Evolutionary conservation across 2,329 filamentous ascomycete species (phyloP).

Genomic region (Ilyonectria robusta): DNA sequence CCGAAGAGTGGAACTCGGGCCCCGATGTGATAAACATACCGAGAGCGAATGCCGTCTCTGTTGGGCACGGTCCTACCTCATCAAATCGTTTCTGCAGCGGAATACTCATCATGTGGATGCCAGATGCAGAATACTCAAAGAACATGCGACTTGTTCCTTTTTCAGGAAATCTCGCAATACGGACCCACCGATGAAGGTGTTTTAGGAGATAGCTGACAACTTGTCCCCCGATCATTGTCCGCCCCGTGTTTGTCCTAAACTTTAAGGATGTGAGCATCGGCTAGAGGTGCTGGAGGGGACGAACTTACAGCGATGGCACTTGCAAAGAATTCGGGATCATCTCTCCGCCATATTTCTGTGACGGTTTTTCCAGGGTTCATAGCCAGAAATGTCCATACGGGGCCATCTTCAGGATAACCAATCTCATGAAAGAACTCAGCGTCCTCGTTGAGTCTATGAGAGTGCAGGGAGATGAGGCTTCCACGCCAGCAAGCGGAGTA

Average conservation of each 20-base stretch:
- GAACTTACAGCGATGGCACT: slow-evolving; percentile 26
- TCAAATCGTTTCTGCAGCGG: not conserved
- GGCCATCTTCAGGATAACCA: not conserved
- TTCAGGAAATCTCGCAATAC: not conserved
- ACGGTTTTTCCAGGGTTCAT: slow-evolving; percentile 22
- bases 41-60: not conserved
- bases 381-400: slow-evolving; percentile 25
- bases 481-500: slow-evolving; percentile 33
- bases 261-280: not conserved
- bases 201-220: not conserved
- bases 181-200: not conserved
- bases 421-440: slow-evolving; percentile 24
- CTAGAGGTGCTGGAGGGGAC: not conserved
- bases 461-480: slow-evolving; percentile 13
- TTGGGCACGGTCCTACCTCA: not conserved
- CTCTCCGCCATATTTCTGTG: slow-evolving; percentile 32
- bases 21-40: not conserved
- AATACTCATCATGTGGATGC: not conserved
- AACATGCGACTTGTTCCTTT: not conserved
- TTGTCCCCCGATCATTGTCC: not conserved
- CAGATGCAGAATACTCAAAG: not conserved
- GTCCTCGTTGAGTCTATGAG: slow-evolving; percentile 19
- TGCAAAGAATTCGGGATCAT: not conserved
- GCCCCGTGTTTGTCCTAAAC: not conserved
- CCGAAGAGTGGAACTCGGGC: not conserved